phyloP scores from a whole-genome alignment of 805 yeast genomes.

The Priceomyces melissophilus region DNA sequence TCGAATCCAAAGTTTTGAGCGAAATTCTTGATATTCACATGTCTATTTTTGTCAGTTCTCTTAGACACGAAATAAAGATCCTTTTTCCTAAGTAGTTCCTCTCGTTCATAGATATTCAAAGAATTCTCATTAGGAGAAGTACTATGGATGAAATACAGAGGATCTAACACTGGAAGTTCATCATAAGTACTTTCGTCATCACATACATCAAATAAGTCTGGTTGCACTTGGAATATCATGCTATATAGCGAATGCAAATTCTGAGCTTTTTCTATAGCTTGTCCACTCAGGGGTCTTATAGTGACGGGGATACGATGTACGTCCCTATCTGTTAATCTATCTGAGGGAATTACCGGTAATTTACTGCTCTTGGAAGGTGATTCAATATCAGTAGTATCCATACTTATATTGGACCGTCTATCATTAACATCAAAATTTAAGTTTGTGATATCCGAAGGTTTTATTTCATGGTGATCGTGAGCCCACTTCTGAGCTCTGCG shows the following conservation, averaged over 20 bases:
- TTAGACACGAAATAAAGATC: constrained; percentile 52
- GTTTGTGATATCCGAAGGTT: constrained; percentile 22
- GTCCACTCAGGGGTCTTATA: not conserved
- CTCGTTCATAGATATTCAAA: constrained; percentile 55
- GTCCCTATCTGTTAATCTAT: not conserved
- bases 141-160: constrained; percentile 3
- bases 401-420: not conserved
- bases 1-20: constrained; percentile 66
- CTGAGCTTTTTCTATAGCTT: constrained; percentile 9
- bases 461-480: not conserved
- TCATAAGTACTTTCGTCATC: not conserved
- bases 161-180: constrained; percentile 1
- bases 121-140: constrained; percentile 3
- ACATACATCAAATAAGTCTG: constrained; percentile 19
- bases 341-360: not conserved
- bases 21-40: constrained; percentile 35
- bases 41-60: constrained; percentile 31
- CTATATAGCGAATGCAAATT: constrained; percentile 17
- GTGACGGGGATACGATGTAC: not conserved
- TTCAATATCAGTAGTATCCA: not conserved
- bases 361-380: constrained; percentile 5
- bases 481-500: constrained; percentile 10
- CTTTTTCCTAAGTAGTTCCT: constrained; percentile 52
- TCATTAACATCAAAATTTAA: constrained; percentile 6
- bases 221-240: constrained; percentile 23